Conservation (phyloP, 495 filamentous ascomycete species). For the Lepraria neglecta region DNA sequence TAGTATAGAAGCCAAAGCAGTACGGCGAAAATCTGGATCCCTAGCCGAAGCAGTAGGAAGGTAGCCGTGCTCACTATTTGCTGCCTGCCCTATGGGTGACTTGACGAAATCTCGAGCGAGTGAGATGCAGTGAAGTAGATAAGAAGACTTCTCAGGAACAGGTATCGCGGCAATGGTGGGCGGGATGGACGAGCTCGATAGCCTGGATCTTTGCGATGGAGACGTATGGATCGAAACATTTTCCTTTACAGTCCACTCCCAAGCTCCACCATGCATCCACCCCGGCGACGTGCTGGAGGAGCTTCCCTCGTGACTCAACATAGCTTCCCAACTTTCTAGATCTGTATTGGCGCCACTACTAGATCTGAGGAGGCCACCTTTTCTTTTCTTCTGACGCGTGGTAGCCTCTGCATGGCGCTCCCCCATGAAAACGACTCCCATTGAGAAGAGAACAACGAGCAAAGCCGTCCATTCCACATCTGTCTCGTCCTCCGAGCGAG, state of each 20-base stretch:
- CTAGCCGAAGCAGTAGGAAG: constrained; percentile 55
- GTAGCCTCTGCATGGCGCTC: constrained; percentile 31
- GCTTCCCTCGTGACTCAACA: constrained; percentile 52
- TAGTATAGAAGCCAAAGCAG: constrained; percentile 60
- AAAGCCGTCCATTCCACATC: constrained; percentile 75
- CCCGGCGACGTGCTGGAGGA: constrained; percentile 49
- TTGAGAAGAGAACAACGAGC: constrained; percentile 61
- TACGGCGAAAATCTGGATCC: constrained; percentile 48
- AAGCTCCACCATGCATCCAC: constrained; percentile 62
- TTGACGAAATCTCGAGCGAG: constrained; percentile 53
- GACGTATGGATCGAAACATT: constrained; percentile 29
- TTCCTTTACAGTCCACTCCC: constrained; percentile 66
- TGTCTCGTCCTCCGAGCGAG: constrained; percentile 41
- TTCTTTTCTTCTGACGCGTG: constrained; percentile 41
- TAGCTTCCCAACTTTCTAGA: constrained; percentile 56
- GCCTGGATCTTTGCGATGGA: constrained; percentile 5
- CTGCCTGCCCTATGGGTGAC: constrained; percentile 45
- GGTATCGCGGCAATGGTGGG: constrained; percentile 13
- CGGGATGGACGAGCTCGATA: constrained; percentile 1
- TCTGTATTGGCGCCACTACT: constrained; percentile 53
- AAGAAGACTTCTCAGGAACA: constrained; percentile 28
- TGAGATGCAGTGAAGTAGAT: constrained; percentile 39
- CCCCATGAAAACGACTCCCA: constrained; percentile 49
- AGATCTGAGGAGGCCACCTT: constrained; percentile 50
- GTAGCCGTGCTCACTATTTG: constrained; percentile 49